Evolutionary conservation across 768 basidiomycete species (phyloP), one percentile per base, ranked within the genome.

Genomic region (Mycena vulgaris): DNA sequence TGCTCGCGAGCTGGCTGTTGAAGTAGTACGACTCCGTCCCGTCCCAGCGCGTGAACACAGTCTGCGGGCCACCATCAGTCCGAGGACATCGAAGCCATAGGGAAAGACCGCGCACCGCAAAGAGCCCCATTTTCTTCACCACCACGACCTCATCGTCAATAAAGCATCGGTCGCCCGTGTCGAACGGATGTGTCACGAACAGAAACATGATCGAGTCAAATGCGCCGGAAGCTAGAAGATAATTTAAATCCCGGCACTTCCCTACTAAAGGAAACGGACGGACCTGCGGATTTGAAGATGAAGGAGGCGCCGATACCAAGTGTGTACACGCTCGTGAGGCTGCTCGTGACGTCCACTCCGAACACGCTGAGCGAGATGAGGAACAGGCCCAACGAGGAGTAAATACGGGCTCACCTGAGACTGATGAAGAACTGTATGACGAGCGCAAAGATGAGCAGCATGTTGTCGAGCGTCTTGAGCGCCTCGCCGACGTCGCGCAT

Each of bases 151-250:
- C 92, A 25, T 86, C 89, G 70, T 91, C 91, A 70, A 95, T 89
- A 75, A 94, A 90, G 73, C 90, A 90, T n/a, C 94, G 87, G 80
- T 95, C 94, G 14, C 93, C 93, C 83, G 92, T 72, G 70, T 93
- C 93, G 49, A 66, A 70, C 17, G 72, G 68, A 31, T 95, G 94
- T 3, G 93, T 91, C 45, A 94, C 93, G 76, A 94, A 94, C 71
- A 94, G 78, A 78, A 95, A 93, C 87, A 94, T 91, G 75, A 94
- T 91, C 30, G 93, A 86, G 79, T 94, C 93, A 75, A 95, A 95
- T 21, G 90, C 90, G 62, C 81, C 86, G 69, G 90, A 89, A 25
- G 93, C 91, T 45, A 45, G 2, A 45, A 21, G 11, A n/a, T 21
- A 45, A 4, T 13, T 19, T 45, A 21, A 45, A n/a, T 45, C 42